Evolutionary conservation across 768 basidiomycete species (phyloP), one percentile per base, ranked within the genome.

Genomic region (Leucogyrophana mollusca): DNA sequence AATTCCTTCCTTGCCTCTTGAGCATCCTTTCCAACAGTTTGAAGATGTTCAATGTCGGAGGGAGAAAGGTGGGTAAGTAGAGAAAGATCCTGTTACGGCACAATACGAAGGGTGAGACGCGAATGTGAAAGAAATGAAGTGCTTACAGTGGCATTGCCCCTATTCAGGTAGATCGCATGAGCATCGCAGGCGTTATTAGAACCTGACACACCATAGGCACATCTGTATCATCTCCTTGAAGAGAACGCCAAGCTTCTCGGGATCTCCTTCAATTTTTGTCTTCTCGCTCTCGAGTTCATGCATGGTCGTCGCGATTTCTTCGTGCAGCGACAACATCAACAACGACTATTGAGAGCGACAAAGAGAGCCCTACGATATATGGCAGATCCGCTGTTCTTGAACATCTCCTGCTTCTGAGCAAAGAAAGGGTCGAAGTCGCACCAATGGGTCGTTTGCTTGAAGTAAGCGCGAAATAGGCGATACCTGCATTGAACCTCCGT

Each of bases 111-210:
- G 21, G 14, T 39, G 7, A 16, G 4, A 36, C 7, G 20, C 2
- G 6, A n/a, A n/a, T n/a, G n/a, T n/a, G n/a, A n/a, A 10, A 14
- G 16, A 25, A n/a, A 40, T 36, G 30, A 27, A 25, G 1, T 13
- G 60, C 73, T 52, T 55, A 90, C 90, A 20, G 94, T 96, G 11
- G 94, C 93, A 61, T 97, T 97, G 36, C 94, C 94, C 93, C 92
- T 94, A 25, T 17, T 41, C 34, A 18, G 18, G 13, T 43, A 25
- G 40, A 20, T 34, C 25, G 32, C 5, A 9, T 18, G 34, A 11
- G 36, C 9, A n/a, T n/a, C n/a, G 16, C 21, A 21, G 34, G 20
- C 16, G 32, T 10, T 40, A 3, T 20, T 36, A 37, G 30, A 32
- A 47, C 39, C 21, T 41, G 23, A 52, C 69, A 44, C 45, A 84